Conservation (phyloP, 169 alveolate species). For the Babesia caballi region DNA sequence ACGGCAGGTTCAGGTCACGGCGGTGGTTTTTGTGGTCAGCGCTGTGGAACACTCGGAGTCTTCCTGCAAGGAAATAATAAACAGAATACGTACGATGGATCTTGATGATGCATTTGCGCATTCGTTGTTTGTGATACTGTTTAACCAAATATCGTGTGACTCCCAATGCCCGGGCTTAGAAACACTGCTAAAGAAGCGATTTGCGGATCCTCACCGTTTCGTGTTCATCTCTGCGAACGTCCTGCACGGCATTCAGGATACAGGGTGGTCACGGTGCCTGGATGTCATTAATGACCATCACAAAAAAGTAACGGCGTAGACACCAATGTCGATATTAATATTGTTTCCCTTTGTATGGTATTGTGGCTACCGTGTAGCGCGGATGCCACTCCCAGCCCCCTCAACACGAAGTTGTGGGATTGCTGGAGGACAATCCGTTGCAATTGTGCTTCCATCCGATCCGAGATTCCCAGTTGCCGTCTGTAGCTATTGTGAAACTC, state of each 20-base stretch:
- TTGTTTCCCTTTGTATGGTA: too few relatives aligned
- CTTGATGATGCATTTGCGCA: slow-evolving; percentile 20
- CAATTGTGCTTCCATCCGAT: too few relatives aligned
- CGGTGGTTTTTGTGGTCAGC: slow-evolving; percentile 47
- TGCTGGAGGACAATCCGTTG: too few relatives aligned
- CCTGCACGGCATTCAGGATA: neutral
- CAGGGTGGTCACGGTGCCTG: neutral
- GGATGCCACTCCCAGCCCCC: too few relatives aligned
- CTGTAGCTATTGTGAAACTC: too few relatives aligned
- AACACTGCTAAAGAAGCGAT: neutral
- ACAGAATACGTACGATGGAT: slow-evolving; percentile 23
- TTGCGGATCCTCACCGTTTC: neutral
- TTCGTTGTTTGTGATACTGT: slow-evolving; percentile 28
- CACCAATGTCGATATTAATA: too few relatives aligned
- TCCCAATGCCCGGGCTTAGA: neutral
- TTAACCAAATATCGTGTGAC: slow-evolving; percentile 26
- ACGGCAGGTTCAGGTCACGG: slow-evolving; percentile 39
- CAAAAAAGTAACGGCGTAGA: neutral
- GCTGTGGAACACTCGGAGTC: slow-evolving; percentile 38
- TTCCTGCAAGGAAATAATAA: slow-evolving; percentile 19
- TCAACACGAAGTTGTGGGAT: too few relatives aligned
- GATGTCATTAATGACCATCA: neutral
- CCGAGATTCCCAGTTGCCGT: too few relatives aligned
- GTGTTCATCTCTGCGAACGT: neutral
- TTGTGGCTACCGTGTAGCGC: too few relatives aligned